Evolutionary conservation across 176 grass and related monocot species (phyloP).

Genomic region (sorghum (Sorghum bicolor)): Sorghum_bicolor_NCBIv3 NC_012873.2:58030501-58031000

Average conservation of each 20-base stretch:
- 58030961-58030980: not conserved
- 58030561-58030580: not conserved
- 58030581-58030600: conserved; percentile 3
- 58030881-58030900: not conserved
- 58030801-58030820: not conserved
- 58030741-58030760: not conserved
- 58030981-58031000: not conserved
- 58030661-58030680: conserved; percentile 32
- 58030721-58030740: not conserved
- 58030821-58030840: not conserved
- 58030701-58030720: not conserved
- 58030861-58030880: not conserved
- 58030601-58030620: conserved; percentile 18
- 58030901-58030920: not conserved
- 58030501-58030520: not conserved
- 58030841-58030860: not conserved
- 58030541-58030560: conserved; percentile 6
- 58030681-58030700: not conserved
- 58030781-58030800: not conserved
- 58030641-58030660: conserved; percentile 8
- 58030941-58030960: not conserved
- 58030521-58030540: not conserved
- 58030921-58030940: not conserved
- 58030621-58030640: conserved; percentile 33
- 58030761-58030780: not conserved